These are phyloP conservation scores for Eucalyptus cloeziana DNA, from an alignment of 345 rosid species.

Conservation along the genomic window DNA sequence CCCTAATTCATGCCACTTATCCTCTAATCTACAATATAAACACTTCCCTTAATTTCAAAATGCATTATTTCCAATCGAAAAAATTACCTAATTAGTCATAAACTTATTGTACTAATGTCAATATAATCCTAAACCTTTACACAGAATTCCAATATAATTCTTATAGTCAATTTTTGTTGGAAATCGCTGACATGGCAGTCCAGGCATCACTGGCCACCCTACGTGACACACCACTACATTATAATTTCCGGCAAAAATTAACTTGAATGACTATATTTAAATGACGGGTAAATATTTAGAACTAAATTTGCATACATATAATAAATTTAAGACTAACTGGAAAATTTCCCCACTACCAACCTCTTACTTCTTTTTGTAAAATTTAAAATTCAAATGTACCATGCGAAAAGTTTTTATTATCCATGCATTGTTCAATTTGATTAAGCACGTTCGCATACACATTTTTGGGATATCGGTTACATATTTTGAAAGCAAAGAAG, in stretches of 20 bases:
- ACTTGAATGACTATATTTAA: no score
- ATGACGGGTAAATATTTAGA: no score
- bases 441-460: background rate
- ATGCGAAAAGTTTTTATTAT: background rate
- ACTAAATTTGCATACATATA: no score
- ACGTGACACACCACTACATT: fast-evolving
- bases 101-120: no score
- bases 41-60: background rate
- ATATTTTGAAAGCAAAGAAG: background rate
- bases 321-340: background rate
- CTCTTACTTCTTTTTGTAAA: background rate
- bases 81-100: background rate
- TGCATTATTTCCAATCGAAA: fast-evolving
- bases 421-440: background rate
- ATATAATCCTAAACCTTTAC: background rate
- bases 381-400: background rate
- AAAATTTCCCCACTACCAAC: background rate
- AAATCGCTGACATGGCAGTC: fast-evolving
- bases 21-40: background rate
- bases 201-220: fast-evolving
- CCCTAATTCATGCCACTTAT: background rate
- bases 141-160: fast-evolving
- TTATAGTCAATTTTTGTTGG: fast-evolving
- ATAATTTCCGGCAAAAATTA: no score
- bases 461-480: background rate